Conservation (phyloP, 2,329 filamentous ascomycete species). For the Apiospora aurea region DNA sequence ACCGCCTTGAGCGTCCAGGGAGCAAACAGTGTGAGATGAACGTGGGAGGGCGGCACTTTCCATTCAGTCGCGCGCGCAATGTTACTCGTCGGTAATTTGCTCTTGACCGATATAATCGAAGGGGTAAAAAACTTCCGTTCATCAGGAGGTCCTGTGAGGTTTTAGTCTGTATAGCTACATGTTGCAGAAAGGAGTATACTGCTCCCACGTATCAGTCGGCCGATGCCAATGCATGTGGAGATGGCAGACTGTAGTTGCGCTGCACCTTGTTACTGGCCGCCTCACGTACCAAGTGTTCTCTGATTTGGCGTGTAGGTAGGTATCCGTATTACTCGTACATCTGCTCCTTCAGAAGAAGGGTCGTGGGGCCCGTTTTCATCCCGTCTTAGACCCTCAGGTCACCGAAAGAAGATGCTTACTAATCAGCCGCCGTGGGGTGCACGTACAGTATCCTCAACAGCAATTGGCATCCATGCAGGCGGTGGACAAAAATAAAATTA, state of each 20-base stretch:
- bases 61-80: not conserved
- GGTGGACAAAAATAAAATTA: no score
- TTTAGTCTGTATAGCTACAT: not conserved
- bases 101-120: slow-evolving; percentile 5
- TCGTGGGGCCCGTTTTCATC: slow-evolving; percentile 8
- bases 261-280: not conserved
- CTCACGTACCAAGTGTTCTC: not conserved
- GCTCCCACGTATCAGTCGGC: not conserved
- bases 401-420: slow-evolving; percentile 9
- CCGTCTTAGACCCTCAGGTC: slow-evolving; percentile 11
- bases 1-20: slow-evolving; percentile 15
- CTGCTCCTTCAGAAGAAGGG: not conserved
- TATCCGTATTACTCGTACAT: not conserved
- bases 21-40: slow-evolving; percentile 16
- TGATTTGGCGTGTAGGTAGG: not conserved
- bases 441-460: not conserved
- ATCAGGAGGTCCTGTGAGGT: slow-evolving; percentile 7
- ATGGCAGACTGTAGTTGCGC: not conserved
- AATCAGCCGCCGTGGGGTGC: slow-evolving; percentile 2
- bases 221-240: slow-evolving; percentile 3
- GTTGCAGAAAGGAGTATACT: slow-evolving; percentile 9
- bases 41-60: slow-evolving; percentile 10
- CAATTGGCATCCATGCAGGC: not conserved
- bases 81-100: slow-evolving; percentile 20
- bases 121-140: slow-evolving; percentile 16